Conservation (phyloP, 2,329 filamentous ascomycete species). For the Fusarium pilosicola region DNA sequence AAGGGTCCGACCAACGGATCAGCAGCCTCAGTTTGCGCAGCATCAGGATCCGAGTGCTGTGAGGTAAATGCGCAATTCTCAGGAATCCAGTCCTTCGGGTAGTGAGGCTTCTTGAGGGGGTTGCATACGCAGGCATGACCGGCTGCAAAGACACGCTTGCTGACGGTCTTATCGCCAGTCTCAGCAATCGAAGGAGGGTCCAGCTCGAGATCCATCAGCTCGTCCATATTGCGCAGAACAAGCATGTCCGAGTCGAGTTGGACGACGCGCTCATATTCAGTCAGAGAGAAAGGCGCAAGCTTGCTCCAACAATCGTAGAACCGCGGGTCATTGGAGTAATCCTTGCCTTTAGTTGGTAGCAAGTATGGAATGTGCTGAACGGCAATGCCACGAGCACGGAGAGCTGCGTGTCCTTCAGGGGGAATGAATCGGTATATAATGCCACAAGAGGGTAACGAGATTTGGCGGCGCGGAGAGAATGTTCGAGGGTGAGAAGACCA, state of each 20-base stretch:
- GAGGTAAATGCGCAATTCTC: constrained; percentile 67
- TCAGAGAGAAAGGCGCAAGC: constrained; percentile 79
- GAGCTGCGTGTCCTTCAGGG: constrained; percentile 73
- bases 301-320: constrained; percentile 95
- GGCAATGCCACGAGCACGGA: constrained; percentile 75
- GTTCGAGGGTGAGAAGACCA: constrained; percentile 83
- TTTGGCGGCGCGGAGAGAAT: constrained; percentile 72
- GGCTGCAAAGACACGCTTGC: constrained; percentile 79
- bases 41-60: constrained; percentile 59
- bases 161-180: constrained; percentile 22
- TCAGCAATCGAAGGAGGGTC: constrained; percentile 57
- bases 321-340: constrained; percentile 80
- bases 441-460: constrained; percentile 83
- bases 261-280: constrained; percentile 81
- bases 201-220: constrained; percentile 84
- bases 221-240: constrained; percentile 85
- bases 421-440: constrained; percentile 83
- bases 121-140: constrained; percentile 90
- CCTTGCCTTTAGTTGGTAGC: constrained; percentile 70
- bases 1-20: constrained; percentile 59
- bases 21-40: constrained; percentile 58
- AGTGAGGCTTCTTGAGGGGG: constrained; percentile 80
- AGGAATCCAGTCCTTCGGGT: constrained; percentile 75
- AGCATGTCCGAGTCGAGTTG: constrained; percentile 93
- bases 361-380: constrained; percentile 78